Evolutionary conservation across 768 basidiomycete genomes (phyloP).

Genomic region (Suillus subluteus): DNA sequence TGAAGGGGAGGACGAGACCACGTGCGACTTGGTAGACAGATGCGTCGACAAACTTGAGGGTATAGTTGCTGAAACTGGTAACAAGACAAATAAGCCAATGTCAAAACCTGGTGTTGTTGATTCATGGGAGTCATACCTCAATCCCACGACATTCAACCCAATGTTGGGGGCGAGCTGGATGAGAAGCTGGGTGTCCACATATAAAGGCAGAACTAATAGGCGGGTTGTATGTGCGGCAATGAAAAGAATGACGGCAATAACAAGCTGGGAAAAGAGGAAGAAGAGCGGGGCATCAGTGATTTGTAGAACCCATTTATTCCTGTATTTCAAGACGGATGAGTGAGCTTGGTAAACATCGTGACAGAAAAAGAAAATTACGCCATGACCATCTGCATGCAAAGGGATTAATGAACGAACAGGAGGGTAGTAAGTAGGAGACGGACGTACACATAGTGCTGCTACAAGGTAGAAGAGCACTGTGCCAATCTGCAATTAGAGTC

Average conservation of each 20-base stretch:
- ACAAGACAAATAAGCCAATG: constrained; percentile 3
- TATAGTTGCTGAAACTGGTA: constrained; percentile 85
- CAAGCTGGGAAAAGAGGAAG: constrained; percentile 81
- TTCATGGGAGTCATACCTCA: constrained; percentile 59
- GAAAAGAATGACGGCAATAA: constrained; percentile 81
- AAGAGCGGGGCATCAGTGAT: constrained; percentile 76
- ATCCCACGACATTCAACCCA: constrained; percentile 75
- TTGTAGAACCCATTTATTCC: constrained; percentile 92
- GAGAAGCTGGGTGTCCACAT: constrained; percentile 64
- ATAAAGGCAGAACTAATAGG: constrained; percentile 67
- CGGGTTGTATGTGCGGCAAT: constrained; percentile 61
- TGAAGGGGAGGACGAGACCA: constrained; percentile 92
- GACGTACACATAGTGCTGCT: constrained; percentile 83
- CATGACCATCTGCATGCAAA: constrained; percentile 76
- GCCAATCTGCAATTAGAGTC: constrained; percentile 49
- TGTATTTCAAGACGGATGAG: constrained; percentile 29
- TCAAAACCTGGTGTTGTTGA: not conserved
- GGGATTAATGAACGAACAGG: constrained; percentile 9
- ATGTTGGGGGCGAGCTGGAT: constrained; percentile 81
- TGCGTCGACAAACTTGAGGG: constrained; percentile 91
- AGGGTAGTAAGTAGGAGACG: constrained; percentile 2
- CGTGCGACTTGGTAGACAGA: constrained; percentile 97
- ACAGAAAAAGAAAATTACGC: constrained; percentile 50
- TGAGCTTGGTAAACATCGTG: constrained; percentile 25
- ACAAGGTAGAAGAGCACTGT: constrained; percentile 87